These are phyloP conservation scores for Chaetomium olivaceum DNA, from an alignment of 2,329 filamentous ascomycete genomes.

Conservation along the genomic window DNA sequence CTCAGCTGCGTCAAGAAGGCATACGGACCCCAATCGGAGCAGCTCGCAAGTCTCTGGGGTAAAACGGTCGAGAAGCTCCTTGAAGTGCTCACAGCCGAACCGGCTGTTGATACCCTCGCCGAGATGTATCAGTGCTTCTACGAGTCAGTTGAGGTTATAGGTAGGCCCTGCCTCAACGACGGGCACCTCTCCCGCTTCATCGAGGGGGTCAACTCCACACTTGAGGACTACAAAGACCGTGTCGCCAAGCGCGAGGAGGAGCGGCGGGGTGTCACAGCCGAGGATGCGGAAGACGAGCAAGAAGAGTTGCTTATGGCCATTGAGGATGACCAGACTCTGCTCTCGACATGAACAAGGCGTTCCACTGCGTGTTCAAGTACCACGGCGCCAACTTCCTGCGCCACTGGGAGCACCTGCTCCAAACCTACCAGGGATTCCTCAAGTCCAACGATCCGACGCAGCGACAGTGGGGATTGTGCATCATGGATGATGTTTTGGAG, in stretches of 20 bases:
- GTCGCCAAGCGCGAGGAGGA: constrained; percentile 84
- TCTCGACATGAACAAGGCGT: constrained; percentile 99
- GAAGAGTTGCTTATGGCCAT: constrained; percentile 88
- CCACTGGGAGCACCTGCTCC: constrained; percentile 81
- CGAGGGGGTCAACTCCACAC: constrained; percentile 76
- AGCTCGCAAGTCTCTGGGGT: constrained; percentile 81
- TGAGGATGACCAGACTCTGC: constrained; percentile 92
- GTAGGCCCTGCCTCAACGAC: constrained; percentile 75
- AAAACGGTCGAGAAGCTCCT: constrained; percentile 86
- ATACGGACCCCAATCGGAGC: constrained; percentile 75
- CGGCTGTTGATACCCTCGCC: constrained; percentile 90
- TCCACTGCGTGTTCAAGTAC: constrained; percentile 98
- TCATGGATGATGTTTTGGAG: constrained; percentile 96
- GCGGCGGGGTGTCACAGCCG: constrained; percentile 67
- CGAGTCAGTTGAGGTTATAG: constrained; percentile 92
- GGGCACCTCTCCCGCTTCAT: constrained; percentile 87
- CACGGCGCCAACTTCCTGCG: constrained; percentile 82
- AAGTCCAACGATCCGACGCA: constrained; percentile 81
- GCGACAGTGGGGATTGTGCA: constrained; percentile 97
- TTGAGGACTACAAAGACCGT: constrained; percentile 90
- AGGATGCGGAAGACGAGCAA: constrained; percentile 84
- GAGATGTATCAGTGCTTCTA: constrained; percentile 99
- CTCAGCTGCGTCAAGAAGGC: constrained; percentile 93
- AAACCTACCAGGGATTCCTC: constrained; percentile 84
- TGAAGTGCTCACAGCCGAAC: constrained; percentile 90